phyloP scores from a whole-genome alignment of 352 stramenopile species.

The Aphanomyces cochlioides region DNA sequence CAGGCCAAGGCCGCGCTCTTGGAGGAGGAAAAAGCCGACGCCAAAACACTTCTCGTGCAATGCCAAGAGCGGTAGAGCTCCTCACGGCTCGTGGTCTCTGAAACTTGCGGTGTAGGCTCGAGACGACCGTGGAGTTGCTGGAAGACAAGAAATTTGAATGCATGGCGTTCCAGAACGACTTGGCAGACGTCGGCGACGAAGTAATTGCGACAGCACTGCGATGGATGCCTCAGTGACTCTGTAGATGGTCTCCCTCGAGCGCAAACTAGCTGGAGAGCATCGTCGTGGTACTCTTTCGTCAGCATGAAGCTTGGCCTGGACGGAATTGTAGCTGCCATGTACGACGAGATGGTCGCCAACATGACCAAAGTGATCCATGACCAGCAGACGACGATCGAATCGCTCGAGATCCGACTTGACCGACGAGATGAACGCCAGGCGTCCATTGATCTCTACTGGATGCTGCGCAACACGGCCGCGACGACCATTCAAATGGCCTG shows the following conservation, averaged over 20 bases:
- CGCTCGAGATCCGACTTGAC: not conserved
- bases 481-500: not conserved
- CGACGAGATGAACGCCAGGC: not conserved
- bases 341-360: conserved; percentile 23
- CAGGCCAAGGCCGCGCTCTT: not conserved
- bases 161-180: not conserved
- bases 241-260: conserved; percentile 12
- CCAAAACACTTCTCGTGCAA: not conserved
- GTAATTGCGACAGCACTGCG: not conserved
- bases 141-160: conserved; percentile 11
- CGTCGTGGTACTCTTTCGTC: not conserved
- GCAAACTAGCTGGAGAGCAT: conserved; percentile 12
- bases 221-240: not conserved
- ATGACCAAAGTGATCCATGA: conserved; percentile 23
- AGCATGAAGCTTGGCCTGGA: not conserved
- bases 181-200: not conserved
- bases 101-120: not conserved
- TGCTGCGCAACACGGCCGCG: not conserved
- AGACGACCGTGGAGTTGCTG: not conserved
- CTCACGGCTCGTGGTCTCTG: too few relatives aligned
- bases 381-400: not conserved
- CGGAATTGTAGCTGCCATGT: conserved; percentile 8
- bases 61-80: not conserved
- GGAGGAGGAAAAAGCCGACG: not conserved
- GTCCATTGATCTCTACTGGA: not conserved